Conservation (phyloP, 495 filamentous ascomycete genomes). For the Hypoxylon crocopeplum region DNA sequence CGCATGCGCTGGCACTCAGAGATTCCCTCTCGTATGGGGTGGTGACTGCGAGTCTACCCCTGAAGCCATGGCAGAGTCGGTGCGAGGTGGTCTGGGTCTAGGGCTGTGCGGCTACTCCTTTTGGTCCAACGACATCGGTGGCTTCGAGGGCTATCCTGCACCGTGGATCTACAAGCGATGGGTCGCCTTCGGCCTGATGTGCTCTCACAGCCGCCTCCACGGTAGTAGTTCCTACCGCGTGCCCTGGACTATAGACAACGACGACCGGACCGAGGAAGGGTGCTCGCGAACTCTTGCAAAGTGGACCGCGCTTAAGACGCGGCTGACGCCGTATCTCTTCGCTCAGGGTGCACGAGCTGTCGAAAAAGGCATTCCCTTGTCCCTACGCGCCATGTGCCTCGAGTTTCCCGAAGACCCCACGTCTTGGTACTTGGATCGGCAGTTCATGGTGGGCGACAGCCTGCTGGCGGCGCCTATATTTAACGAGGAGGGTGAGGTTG, state of each 20-base stretch:
- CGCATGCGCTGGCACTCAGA: constrained; percentile 70
- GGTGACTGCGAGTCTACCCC: constrained; percentile 78
- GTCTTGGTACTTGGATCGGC: constrained; percentile 67
- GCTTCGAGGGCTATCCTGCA: constrained; percentile 72
- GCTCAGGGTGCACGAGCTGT: constrained; percentile 58
- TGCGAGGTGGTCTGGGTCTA: constrained; percentile 72
- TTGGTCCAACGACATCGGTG: constrained; percentile 75
- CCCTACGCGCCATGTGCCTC: constrained; percentile 65
- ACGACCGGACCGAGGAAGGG: constrained; percentile 51
- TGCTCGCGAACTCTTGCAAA: constrained; percentile 63
- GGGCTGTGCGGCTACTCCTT: constrained; percentile 72
- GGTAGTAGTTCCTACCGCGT: constrained; percentile 72
- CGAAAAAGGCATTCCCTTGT: constrained; percentile 57
- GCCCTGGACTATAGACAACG: constrained; percentile 73
- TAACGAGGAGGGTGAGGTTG: constrained; percentile 61
- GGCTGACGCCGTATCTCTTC: constrained; percentile 68
- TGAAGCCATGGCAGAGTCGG: constrained; percentile 74
- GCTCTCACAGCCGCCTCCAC: constrained; percentile 71
- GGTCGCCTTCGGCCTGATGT: constrained; percentile 75
- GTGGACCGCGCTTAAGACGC: constrained; percentile 67
- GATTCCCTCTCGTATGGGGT: constrained; percentile 69
- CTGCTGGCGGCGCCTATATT: constrained; percentile 69
- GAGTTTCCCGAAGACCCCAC: constrained; percentile 71
- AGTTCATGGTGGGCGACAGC: constrained; percentile 69
- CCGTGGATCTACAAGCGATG: constrained; percentile 78